Evolutionary conservation across 306 rosid species (phyloP).

Genomic region (Quercus suber): DNA sequence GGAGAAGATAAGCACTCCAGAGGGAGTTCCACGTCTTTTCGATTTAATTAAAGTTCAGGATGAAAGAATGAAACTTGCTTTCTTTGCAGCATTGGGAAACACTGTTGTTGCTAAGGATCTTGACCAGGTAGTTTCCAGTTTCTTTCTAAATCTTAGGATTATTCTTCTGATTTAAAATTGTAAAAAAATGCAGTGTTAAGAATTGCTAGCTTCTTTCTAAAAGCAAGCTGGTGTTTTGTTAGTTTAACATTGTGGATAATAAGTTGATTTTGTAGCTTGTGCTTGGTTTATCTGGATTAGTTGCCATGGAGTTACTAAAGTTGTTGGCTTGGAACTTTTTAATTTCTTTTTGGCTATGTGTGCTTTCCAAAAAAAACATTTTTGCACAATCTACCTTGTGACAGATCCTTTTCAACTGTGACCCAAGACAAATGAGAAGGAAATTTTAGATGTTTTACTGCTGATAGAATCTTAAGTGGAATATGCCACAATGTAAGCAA

Average conservation of each 20-base stretch:
- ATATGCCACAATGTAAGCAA: neutral
- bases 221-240: neutral
- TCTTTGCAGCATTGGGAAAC: conserved; percentile 70
- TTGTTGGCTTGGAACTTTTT: neutral
- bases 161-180: neutral
- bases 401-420: neutral
- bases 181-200: neutral
- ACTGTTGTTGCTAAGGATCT: conserved; percentile 86
- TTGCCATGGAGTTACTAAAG: conserved; percentile 9
- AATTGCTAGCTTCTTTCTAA: neutral
- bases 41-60: conserved; percentile 78
- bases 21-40: conserved; percentile 89
- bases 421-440: neutral
- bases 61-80: conserved; percentile 91
- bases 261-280: neutral
- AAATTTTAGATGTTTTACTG: neutral
- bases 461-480: neutral
- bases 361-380: neutral
- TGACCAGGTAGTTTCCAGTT: conserved; percentile 68
- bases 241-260: conserved; percentile 4
- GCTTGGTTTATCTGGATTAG: conserved; percentile 11
- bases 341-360: neutral
- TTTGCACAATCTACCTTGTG: neutral
- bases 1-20: conserved; percentile 66
- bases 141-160: neutral